Percentiles rank a stretch among this genome's conserved stretches.
These are phyloP conservation scores for Penicillium nucicola DNA, from an alignment of 495 filamentous ascomycete species.

Conservation along the genomic window DNA sequence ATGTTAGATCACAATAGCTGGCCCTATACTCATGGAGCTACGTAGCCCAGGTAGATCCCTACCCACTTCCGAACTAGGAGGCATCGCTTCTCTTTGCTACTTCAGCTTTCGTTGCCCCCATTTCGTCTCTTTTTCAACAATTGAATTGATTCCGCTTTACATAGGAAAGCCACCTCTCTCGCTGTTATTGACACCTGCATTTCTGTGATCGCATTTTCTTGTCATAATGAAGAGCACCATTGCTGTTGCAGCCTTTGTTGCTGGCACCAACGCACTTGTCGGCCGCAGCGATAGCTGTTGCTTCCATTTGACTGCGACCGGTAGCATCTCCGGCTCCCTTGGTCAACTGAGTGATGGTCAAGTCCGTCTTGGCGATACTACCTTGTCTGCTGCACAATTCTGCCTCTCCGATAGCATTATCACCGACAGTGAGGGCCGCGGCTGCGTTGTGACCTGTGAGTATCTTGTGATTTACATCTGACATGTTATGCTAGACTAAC, in stretches of 20 bases:
- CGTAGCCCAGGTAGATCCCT: too few relatives aligned
- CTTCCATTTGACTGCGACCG: conserved; percentile 48
- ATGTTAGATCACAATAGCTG: too few relatives aligned
- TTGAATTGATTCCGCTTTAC: too few relatives aligned
- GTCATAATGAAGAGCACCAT: conserved; percentile 32
- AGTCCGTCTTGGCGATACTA: conserved; percentile 45
- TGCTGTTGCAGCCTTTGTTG: conserved; percentile 35
- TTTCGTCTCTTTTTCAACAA: too few relatives aligned
- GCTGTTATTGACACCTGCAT: too few relatives aligned
- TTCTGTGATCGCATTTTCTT: too few relatives aligned
- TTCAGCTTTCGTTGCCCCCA: too few relatives aligned
- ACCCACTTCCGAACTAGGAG: too few relatives aligned
- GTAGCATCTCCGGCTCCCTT: conserved; percentile 43
- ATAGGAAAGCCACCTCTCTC: too few relatives aligned
- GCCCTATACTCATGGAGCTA: too few relatives aligned
- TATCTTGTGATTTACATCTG: background rate
- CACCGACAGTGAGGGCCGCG: conserved; percentile 49
- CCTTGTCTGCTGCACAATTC: conserved; percentile 37
- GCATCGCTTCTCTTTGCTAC: too few relatives aligned
- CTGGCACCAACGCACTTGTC: conserved; percentile 40
- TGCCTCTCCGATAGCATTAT: conserved; percentile 48
- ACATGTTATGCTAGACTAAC: too few relatives aligned
- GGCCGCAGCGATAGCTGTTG: conserved; percentile 41
- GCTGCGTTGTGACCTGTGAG: conserved; percentile 57
- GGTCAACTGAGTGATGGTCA: conserved; percentile 57